These are phyloP conservation scores for Russula sp. DNA, from an alignment of 768 basidiomycete species.

Conservation along the genomic window DNA sequence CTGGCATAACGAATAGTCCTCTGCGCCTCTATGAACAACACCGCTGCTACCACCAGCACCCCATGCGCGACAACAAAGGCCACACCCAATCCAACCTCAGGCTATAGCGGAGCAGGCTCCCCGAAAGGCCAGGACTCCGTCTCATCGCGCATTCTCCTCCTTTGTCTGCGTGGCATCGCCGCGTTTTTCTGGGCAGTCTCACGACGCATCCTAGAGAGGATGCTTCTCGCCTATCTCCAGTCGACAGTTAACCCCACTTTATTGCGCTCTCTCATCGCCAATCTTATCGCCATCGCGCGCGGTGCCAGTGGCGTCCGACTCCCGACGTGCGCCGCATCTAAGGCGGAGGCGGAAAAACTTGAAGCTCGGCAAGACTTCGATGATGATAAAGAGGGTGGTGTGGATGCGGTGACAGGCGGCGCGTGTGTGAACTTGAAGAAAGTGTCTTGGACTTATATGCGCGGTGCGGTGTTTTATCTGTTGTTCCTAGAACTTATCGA, in stretches of 20 bases:
- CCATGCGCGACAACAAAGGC: not conserved
- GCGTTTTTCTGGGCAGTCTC: slow-evolving; percentile 6
- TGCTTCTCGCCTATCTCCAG: not conserved
- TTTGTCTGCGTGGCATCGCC: slow-evolving; percentile 7
- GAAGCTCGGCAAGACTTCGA: not conserved
- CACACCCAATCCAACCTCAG: not conserved
- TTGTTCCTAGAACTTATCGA: not conserved
- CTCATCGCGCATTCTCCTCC: not conserved
- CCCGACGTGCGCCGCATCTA: not conserved
- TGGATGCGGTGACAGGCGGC: not conserved
- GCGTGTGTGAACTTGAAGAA: not conserved
- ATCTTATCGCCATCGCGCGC: not conserved
- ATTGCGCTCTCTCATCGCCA: not conserved
- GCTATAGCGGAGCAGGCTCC: not conserved
- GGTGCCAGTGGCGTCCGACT: no score
- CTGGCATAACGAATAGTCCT: not conserved
- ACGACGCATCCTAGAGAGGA: not conserved
- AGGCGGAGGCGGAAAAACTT: not conserved
- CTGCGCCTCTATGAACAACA: not conserved
- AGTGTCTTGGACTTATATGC: slow-evolving; percentile 20
- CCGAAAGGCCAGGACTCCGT: not conserved
- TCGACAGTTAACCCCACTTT: not conserved
- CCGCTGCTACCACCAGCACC: not conserved
- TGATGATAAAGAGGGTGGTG: not conserved
- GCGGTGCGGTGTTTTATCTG: slow-evolving; percentile 1